phyloP scores from a whole-genome alignment of 345 rosid genomes.

The Linum trigynum region DNA sequence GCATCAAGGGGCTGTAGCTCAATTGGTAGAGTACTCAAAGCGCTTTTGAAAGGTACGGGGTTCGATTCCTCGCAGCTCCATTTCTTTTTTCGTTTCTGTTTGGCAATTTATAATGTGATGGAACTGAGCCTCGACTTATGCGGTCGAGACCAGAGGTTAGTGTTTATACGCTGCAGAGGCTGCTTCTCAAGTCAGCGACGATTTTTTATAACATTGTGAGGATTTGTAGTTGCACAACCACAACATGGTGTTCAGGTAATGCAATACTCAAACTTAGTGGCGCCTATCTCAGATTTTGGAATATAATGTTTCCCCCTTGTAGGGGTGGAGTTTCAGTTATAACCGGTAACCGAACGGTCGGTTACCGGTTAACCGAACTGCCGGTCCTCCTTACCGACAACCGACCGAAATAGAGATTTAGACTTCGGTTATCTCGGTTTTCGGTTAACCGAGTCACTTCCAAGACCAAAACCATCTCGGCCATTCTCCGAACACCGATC shows the following conservation, averaged over 20 bases:
- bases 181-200: background rate
- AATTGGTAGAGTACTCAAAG: conserved; percentile 3
- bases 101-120: background rate
- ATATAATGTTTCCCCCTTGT: too few relatives aligned
- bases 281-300: too few relatives aligned
- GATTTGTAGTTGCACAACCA: conserved; percentile 66
- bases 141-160: conserved; percentile 76
- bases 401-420: too few relatives aligned
- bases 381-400: too few relatives aligned
- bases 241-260: conserved; percentile 82
- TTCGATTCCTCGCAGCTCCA: conserved; percentile 12
- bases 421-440: too few relatives aligned
- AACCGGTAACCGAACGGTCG: too few relatives aligned
- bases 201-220: background rate
- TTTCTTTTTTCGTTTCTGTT: background rate
- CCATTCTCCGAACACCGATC: too few relatives aligned
- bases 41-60: conserved; percentile 9
- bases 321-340: too few relatives aligned
- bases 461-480: too few relatives aligned
- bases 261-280: too few relatives aligned
- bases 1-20: background rate
- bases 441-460: too few relatives aligned
- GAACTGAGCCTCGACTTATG: background rate
- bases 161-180: conserved; percentile 32
- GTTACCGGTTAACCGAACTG: too few relatives aligned